phyloP scores from a whole-genome alignment of 768 basidiomycete species.

The Botryobasidium botryosum region DNA sequence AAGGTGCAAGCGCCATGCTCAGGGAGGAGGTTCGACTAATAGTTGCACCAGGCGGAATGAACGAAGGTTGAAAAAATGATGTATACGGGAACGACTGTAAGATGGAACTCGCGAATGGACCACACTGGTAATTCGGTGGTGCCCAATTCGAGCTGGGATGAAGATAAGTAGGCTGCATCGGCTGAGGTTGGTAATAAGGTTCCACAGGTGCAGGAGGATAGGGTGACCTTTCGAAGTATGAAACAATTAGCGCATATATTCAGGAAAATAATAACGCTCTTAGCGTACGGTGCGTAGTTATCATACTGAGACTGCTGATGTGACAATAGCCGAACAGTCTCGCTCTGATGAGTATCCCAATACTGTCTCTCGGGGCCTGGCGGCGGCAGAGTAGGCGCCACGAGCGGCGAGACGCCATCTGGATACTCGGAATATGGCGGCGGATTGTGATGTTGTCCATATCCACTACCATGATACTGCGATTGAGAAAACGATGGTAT shows the following conservation, averaged over 20 bases:
- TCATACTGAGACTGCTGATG: conserved; percentile 14
- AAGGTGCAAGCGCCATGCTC: conserved; percentile 6
- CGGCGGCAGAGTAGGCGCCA: conserved; percentile 27
- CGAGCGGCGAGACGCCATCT: conserved; percentile 39
- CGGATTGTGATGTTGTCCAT: conserved; percentile 17
- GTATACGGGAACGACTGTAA: not conserved
- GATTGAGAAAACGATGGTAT: conserved; percentile 33
- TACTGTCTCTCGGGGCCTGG: conserved; percentile 31
- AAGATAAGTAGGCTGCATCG: conserved; percentile 31
- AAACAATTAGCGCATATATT: too few species aligned
- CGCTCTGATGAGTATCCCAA: conserved; percentile 47
- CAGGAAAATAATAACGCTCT: too few species aligned
- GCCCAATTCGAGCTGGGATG: conserved; percentile 6
- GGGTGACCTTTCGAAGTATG: too few species aligned
- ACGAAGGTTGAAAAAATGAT: not conserved
- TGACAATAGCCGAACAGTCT: conserved; percentile 42
- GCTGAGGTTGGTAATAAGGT: too few species aligned
- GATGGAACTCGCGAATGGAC: conserved; percentile 5
- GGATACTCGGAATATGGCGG: conserved; percentile 54
- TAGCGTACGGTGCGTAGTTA: conserved; percentile 21
- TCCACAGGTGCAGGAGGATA: too few species aligned
- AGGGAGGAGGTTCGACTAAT: conserved; percentile 3
- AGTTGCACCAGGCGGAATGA: not conserved
- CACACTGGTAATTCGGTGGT: conserved; percentile 3
- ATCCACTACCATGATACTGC: conserved; percentile 4